A percentile compares a stretch with the other conserved stretches of the same genome.
phyloP scores from a whole-genome alignment of 495 filamentous ascomycete genomes.

The Chaetomidium leptoderma region DNA sequence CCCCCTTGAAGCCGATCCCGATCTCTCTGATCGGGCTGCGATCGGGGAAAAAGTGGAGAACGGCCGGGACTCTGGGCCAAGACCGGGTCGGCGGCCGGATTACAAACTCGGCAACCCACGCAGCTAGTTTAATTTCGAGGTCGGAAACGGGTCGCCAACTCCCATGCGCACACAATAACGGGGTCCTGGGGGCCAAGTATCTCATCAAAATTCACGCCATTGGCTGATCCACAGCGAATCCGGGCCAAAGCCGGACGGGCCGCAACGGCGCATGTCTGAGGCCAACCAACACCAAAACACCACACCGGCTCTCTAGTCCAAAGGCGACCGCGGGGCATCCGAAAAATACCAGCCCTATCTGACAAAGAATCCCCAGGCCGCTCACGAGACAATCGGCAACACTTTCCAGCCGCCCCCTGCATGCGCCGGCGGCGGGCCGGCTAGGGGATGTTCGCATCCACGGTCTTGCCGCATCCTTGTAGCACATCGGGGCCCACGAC shows the following conservation, averaged over 20 bases:
- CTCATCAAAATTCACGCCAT: background rate
- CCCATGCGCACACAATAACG: background rate
- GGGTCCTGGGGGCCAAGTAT: background rate
- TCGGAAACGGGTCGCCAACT: constrained; percentile 7
- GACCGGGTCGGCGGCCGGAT: constrained; percentile 6
- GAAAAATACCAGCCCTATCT: background rate
- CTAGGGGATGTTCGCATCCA: background rate
- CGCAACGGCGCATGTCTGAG: constrained; percentile 3
- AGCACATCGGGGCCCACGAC: background rate
- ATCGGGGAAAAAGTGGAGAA: constrained; percentile 8
- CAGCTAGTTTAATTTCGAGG: background rate
- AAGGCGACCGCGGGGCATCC: background rate
- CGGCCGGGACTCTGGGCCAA: background rate
- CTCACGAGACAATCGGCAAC: background rate
- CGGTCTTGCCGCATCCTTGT: background rate
- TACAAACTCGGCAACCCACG: constrained; percentile 11
- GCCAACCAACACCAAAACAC: background rate
- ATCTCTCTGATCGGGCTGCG: background rate
- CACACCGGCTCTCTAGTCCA: background rate
- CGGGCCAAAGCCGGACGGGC: background rate
- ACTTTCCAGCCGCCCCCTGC: background rate
- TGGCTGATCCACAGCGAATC: background rate
- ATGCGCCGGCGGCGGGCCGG: background rate
- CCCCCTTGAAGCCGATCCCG: background rate
- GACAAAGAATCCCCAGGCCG: background rate